Base-by-base conservation (phyloP, 2,329 filamentous ascomycete species). In the Aureobasidium pullulans region DNA sequence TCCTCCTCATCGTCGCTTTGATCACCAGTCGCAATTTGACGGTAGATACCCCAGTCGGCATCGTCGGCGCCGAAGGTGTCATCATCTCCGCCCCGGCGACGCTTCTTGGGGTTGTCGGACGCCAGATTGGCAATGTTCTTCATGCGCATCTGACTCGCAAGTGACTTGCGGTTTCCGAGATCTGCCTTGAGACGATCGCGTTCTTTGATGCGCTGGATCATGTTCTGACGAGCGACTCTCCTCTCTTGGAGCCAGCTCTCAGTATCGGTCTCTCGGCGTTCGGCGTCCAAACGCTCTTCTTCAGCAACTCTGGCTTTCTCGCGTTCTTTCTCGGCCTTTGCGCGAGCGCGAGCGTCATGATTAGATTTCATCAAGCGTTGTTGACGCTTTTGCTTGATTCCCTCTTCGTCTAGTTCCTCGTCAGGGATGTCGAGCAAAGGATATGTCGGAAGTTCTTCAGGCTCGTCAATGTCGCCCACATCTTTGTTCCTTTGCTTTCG, bases 61-160 rank as follows among this genome's bases (percentile, higher is more conserved):
- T 99, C 94, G 72, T 99, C 93, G 52, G 92, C 92, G 60, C 94
- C 94, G 70, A 99, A 99, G 62, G 90, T 91, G 70, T 99, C 94
- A 67, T 99, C 94, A 70, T 97, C 93, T 4, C 87, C 89, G 7
- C 90, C 91, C 16, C 92, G 85, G 13, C 90, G 81, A 60, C 93
- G 84, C 73, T 96, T 95, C 6, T 75, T 76, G 0, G 93, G 91
- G 6, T 84, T 86, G 72, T 99, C 94, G 0, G 93, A 92, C 3
- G 94, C 94, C 1, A 99, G 85, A 69, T 96, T 96, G 61, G 94
- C 94, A 61, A 99, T 91, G 53, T 87, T 93, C 76, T 97, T 97
- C 94, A 99, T 99, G 63, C 94, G 89, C 75, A 96, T 95, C 73
- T 97, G 93, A 60, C 89, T 94, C 8, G 94, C 94, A 19, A 96